These are phyloP conservation scores for Mantamonas sphyraenae DNA, from an alignment of 78 protist genomes.

Conservation along the genomic window DNA sequence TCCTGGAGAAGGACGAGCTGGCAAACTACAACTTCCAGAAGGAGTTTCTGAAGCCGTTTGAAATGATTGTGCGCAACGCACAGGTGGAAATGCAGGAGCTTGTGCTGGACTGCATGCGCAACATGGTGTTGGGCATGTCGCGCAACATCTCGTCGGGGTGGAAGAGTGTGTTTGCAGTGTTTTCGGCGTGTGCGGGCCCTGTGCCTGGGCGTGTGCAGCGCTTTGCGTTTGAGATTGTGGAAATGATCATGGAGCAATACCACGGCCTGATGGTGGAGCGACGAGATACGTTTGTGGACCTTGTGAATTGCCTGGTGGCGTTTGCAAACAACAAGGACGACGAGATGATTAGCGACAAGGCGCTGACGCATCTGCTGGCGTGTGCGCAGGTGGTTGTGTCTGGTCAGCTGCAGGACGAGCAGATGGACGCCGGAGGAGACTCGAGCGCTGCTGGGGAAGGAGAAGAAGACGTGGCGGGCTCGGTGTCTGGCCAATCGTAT, in stretches of 20 bases:
- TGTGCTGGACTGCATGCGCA: constrained; percentile 32
- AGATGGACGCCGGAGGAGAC: no score
- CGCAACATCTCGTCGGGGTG: constrained; percentile 88
- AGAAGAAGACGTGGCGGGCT: no score
- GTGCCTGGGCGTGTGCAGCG: not conserved
- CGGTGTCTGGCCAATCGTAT: no score
- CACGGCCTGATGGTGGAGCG: constrained; percentile 28
- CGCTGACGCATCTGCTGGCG: no score
- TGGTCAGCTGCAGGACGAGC: not conserved
- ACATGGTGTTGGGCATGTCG: constrained; percentile 31
- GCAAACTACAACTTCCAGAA: constrained; percentile 85
- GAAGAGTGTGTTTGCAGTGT: constrained; percentile 74
- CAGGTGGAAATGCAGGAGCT: not conserved
- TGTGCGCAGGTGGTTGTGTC: no score
- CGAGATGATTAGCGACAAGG: not conserved
- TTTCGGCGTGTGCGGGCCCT: constrained; percentile 27
- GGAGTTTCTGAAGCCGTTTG: constrained; percentile 92
- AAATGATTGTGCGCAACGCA: constrained; percentile 39
- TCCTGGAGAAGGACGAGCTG: constrained; percentile 82
- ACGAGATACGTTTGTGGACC: constrained; percentile 64
- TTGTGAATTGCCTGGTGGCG: constrained; percentile 68
- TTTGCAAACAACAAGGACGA: constrained; percentile 57
- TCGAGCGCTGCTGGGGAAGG: no score
- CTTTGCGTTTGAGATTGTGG: constrained; percentile 60
- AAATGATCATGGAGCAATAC: constrained; percentile 29